A percentile compares a stretch with the other conserved stretches of the same genome.
Evolutionary conservation across 1,139 yeast species (phyloP).

Genomic region (Yamadazyma buinensis): DNA sequence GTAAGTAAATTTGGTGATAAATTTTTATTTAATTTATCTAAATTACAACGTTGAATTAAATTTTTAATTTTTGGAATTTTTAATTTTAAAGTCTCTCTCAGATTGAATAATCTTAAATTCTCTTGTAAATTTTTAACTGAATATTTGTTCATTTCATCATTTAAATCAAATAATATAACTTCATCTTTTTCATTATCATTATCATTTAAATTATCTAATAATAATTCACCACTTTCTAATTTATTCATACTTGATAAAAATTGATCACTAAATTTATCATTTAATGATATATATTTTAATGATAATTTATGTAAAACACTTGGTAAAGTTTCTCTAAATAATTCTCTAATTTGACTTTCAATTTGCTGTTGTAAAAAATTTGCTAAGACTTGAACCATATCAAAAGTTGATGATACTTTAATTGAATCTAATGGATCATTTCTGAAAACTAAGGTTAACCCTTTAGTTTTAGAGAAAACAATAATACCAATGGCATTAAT

Average conservation of each 20-base stretch:
- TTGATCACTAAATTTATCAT: slow-evolving; percentile 3
- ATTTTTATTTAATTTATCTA: slow-evolving; percentile 38
- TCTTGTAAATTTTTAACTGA: slow-evolving; percentile 65
- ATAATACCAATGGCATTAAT: slow-evolving; percentile 80
- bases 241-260: slow-evolving; percentile 3
- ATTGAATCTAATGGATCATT: slow-evolving; percentile 86
- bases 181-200: slow-evolving; percentile 11
- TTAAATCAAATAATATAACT: slow-evolving; percentile 17
- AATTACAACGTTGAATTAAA: slow-evolving; percentile 52
- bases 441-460: slow-evolving; percentile 79
- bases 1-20: slow-evolving; percentile 36
- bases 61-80: slow-evolving; percentile 57
- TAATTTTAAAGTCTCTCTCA: slow-evolving; percentile 75
- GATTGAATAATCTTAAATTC: slow-evolving; percentile 64
- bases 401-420: slow-evolving; percentile 80
- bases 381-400: slow-evolving; percentile 79
- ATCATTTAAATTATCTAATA: not conserved
- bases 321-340: slow-evolving; percentile 82
- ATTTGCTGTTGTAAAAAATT: slow-evolving; percentile 77
- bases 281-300: slow-evolving; percentile 55
- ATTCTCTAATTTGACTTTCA: slow-evolving; percentile 72
- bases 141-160: slow-evolving; percentile 34
- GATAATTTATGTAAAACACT: slow-evolving; percentile 74
- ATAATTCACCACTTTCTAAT: slow-evolving; percentile 1
- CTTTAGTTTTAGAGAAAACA: slow-evolving; percentile 78